A percentile compares a stretch with the other conserved stretches of the same genome.
phyloP scores from a whole-genome alignment of 768 basidiomycete species.

The Kwoniella dendrophila region DNA sequence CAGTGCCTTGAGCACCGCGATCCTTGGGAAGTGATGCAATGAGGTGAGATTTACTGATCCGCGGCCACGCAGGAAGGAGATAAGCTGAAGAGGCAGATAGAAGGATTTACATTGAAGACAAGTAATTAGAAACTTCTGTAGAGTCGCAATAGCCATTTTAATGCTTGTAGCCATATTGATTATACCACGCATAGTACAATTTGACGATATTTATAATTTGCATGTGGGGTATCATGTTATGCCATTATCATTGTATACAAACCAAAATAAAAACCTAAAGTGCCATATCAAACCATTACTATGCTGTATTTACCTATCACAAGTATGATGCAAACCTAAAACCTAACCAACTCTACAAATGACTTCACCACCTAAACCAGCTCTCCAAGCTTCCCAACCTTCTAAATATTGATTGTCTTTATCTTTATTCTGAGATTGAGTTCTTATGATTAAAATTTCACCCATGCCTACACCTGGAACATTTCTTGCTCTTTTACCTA shows the following conservation, averaged over 20 bases:
- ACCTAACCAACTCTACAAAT: constrained; percentile 71
- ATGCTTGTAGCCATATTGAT: background rate
- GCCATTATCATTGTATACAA: no score
- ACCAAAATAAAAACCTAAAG: no score
- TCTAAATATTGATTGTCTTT: constrained; percentile 68
- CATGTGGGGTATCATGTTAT: background rate
- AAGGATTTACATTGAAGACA: no score
- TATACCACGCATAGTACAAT: constrained; percentile 2
- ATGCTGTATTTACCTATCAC: background rate
- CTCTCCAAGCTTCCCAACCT: constrained; percentile 82
- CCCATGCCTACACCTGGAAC: constrained; percentile 86
- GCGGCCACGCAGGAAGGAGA: no score
- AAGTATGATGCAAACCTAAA: background rate
- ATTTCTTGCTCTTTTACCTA: constrained; percentile 76
- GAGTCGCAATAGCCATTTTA: no score
- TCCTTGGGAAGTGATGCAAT: background rate
- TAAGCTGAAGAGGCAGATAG: background rate
- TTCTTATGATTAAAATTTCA: constrained; percentile 84
- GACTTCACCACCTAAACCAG: constrained; percentile 80
- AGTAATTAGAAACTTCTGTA: no score
- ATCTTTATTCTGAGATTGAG: constrained; percentile 61
- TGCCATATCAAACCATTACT: no score
- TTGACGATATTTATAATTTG: constrained; percentile 1
- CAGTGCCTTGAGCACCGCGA: no score
- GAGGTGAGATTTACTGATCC: no score